Evolutionary conservation across 352 stramenopile species (phyloP).

Genomic region (Globisporangium iwayamae): DNA sequence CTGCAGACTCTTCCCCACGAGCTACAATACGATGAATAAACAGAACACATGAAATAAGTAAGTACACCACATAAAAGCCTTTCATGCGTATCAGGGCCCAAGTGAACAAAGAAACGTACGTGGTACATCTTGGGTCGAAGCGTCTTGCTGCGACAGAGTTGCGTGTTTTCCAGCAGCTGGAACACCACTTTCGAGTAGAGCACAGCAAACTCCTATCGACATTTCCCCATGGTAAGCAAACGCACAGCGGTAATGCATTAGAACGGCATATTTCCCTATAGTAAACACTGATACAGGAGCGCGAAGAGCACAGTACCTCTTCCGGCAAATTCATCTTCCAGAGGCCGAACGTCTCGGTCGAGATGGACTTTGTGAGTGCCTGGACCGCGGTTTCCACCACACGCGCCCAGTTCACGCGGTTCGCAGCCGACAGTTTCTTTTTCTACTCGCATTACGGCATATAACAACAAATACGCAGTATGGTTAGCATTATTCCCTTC

Average conservation of each 20-base stretch:
- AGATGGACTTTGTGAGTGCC: constrained; percentile 59
- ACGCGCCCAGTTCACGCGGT: constrained; percentile 62
- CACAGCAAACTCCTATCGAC: constrained; percentile 60
- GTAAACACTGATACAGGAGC: not conserved
- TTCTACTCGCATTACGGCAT: constrained; percentile 18
- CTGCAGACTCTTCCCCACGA: constrained; percentile 54
- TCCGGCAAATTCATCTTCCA: constrained; percentile 82
- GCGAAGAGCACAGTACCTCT: constrained; percentile 31
- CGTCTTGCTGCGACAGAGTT: constrained; percentile 54
- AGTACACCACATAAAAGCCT: not conserved
- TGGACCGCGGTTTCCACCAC: constrained; percentile 56
- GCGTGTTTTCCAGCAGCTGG: constrained; percentile 58
- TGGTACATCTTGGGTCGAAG: constrained; percentile 69
- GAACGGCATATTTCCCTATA: not conserved
- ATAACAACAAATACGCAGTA: not conserved
- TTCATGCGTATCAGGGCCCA: too few relatives aligned
- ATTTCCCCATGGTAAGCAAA: not conserved
- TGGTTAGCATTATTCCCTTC: not conserved
- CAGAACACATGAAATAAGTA: not conserved
- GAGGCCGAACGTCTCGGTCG: constrained; percentile 56
- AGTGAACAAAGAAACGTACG: constrained; percentile 21
- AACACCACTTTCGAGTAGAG: constrained; percentile 72
- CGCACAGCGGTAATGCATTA: not conserved
- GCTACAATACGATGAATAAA: constrained; percentile 20
- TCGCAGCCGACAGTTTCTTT: constrained; percentile 27